A percentile compares a stretch with the other conserved stretches of the same genome.
phyloP scores from a whole-genome alignment of 768 basidiomycete species.

The Collybia nuda region DNA sequence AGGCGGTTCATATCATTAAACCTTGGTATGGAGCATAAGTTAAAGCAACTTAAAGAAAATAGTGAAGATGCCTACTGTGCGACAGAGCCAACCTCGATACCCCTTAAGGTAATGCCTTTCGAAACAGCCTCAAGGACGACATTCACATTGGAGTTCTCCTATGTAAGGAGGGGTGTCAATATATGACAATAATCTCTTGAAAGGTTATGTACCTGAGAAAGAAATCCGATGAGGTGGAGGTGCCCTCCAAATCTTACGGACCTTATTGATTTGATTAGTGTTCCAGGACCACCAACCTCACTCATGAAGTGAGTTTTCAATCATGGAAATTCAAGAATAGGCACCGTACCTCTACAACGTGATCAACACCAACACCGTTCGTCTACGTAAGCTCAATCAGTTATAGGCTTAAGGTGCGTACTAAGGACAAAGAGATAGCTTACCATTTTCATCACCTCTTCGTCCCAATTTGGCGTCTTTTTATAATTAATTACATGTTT shows the following conservation, averaged over 20 bases:
- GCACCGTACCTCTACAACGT: constrained; percentile 32
- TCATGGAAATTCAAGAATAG: constrained; percentile 1
- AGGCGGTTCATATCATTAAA: constrained; percentile 57
- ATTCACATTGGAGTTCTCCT: constrained; percentile 26
- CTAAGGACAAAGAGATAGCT: too few species aligned
- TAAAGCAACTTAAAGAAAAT: background rate
- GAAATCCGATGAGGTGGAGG: constrained; percentile 50
- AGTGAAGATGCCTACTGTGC: constrained; percentile 40
- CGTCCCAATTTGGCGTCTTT: constrained; percentile 56
- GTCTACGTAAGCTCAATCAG: too few species aligned
- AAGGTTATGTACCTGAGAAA: constrained; percentile 35
- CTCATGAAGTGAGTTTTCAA: constrained; percentile 15
- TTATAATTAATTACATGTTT: constrained; percentile 66
- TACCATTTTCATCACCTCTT: constrained; percentile 49
- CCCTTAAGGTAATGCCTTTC: constrained; percentile 42
- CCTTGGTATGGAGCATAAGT: constrained; percentile 19
- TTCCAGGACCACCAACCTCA: constrained; percentile 57
- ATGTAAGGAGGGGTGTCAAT: background rate
- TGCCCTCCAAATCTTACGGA: constrained; percentile 40
- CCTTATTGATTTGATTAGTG: constrained; percentile 42
- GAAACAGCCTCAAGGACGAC: constrained; percentile 30
- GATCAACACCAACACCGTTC: constrained; percentile 35
- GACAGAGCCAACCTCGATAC: constrained; percentile 56
- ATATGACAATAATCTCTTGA: too few species aligned
- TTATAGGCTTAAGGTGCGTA: too few species aligned